A percentile compares a stretch with the other conserved stretches of the same genome.
These are phyloP conservation scores for Fusarium sp. DNA, from an alignment of 2,329 filamentous ascomycete species.

Conservation along the genomic window DNA sequence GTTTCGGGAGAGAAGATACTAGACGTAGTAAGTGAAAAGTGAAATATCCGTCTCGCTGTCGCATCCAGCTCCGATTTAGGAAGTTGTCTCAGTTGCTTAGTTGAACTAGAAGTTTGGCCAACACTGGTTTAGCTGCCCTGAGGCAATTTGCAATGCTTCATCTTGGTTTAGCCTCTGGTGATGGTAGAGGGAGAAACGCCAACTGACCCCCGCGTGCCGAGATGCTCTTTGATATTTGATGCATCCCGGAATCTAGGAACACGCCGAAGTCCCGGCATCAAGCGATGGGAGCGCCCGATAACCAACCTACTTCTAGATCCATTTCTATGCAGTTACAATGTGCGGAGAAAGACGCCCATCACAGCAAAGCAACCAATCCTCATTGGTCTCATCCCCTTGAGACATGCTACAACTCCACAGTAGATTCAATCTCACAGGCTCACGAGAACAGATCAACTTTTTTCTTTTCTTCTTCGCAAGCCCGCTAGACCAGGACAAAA, in stretches of 20 bases:
- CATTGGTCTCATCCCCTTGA: neutral
- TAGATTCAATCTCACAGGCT: conserved; percentile 13
- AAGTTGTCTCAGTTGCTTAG: neutral
- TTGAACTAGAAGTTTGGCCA: neutral
- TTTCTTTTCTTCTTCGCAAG: conserved; percentile 8
- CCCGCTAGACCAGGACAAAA: conserved; percentile 14
- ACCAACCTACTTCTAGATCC: neutral
- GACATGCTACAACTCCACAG: neutral
- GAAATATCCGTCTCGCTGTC: neutral
- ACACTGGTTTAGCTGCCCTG: neutral
- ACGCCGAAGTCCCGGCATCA: conserved; percentile 5
- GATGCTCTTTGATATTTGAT: neutral
- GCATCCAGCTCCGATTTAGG: neutral
- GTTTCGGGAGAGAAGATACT: neutral
- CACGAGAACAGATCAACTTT: conserved; percentile 20
- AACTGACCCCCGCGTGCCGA: neutral
- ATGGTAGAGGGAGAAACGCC: neutral
- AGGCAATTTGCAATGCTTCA: neutral
- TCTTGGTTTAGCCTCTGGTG: neutral
- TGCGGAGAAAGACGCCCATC: conserved; percentile 5
- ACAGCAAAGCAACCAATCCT: neutral
- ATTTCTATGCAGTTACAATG: conserved; percentile 6
- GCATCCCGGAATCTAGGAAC: neutral
- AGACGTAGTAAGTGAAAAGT: neutral
- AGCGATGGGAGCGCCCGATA: neutral